Conservation (phyloP, 139 green algal genomes). For the Volvox reticuliferus region DNA sequence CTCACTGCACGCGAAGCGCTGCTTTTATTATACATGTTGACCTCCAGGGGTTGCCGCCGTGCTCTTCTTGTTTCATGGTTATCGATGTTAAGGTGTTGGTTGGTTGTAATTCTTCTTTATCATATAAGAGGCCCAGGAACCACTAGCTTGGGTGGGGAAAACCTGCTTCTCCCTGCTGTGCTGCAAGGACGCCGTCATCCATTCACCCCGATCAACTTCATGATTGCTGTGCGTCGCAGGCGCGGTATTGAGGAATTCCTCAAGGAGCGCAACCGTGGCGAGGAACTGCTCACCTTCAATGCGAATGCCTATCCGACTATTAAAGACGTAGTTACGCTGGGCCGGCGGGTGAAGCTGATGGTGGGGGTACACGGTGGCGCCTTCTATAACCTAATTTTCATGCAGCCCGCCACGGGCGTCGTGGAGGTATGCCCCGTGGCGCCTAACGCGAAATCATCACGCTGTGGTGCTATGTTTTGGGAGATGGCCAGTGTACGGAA, state of each 20-base stretch:
- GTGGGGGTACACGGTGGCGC: conserved; percentile 13
- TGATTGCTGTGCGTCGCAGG: neutral
- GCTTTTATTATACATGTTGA: too few relatives aligned
- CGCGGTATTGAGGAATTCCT: neutral
- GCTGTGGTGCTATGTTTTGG: neutral
- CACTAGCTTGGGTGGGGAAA: too few relatives aligned
- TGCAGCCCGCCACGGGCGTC: neutral
- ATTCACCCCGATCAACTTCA: too few relatives aligned
- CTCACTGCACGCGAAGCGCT: too few relatives aligned
- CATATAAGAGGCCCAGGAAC: too few relatives aligned
- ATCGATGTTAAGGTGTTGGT: too few relatives aligned
- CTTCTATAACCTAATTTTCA: conserved; percentile 4
- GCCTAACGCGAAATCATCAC: neutral
- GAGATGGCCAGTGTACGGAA: neutral
- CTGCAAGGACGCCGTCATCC: too few relatives aligned
- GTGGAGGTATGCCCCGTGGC: conserved; percentile 7
- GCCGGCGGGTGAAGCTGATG: neutral
- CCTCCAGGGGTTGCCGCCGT: too few relatives aligned
- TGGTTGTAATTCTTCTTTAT: too few relatives aligned
- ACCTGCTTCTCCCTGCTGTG: too few relatives aligned
- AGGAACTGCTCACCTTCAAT: neutral
- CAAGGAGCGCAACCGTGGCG: neutral
- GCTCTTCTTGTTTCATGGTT: too few relatives aligned
- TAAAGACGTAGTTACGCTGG: neutral
- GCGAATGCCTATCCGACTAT: neutral